phyloP scores from a whole-genome alignment of 768 basidiomycete species.

The Nidularia pulvinata region DNA sequence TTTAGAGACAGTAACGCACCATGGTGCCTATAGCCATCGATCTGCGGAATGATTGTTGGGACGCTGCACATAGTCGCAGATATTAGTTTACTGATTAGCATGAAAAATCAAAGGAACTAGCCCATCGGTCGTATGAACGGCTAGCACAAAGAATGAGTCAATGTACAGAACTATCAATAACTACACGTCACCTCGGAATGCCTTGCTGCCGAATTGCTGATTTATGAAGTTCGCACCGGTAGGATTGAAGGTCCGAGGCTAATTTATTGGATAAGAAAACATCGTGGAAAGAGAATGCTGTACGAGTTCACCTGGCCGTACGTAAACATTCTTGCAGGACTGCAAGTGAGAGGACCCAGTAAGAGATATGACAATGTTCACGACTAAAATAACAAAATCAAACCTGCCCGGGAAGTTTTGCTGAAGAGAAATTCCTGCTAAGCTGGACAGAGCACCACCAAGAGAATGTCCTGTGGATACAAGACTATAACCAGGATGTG shows the following conservation, averaged over 20 bases:
- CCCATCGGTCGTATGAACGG: constrained; percentile 10
- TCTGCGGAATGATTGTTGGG: constrained; percentile 8
- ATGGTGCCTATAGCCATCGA: constrained; percentile 9
- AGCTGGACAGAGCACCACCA: constrained; percentile 22
- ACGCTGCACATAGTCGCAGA: constrained; percentile 2
- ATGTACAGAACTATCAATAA: too few species aligned
- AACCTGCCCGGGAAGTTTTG: constrained; percentile 6
- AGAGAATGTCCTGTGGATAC: constrained; percentile 37
- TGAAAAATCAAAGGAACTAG: neutral
- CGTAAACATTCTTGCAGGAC: constrained; percentile 10
- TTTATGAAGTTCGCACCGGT: constrained; percentile 13
- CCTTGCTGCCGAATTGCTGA: constrained; percentile 7
- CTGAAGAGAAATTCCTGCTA: constrained; percentile 5
- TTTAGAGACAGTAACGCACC: constrained; percentile 3
- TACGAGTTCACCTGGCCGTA: constrained; percentile 10
- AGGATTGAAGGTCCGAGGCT: constrained; percentile 9
- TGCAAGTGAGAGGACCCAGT: too few species aligned
- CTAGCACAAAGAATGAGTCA: too few species aligned
- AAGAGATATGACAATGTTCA: neutral
- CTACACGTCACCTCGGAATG: constrained; percentile 13
- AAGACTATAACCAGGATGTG: constrained; percentile 28
- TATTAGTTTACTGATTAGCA: neutral
- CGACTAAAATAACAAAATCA: neutral
- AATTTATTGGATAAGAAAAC: neutral
- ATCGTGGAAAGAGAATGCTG: neutral